These are phyloP conservation scores for Prinsepia uniflora DNA, from an alignment of 306 rosid species.

Conservation along the genomic window DNA sequence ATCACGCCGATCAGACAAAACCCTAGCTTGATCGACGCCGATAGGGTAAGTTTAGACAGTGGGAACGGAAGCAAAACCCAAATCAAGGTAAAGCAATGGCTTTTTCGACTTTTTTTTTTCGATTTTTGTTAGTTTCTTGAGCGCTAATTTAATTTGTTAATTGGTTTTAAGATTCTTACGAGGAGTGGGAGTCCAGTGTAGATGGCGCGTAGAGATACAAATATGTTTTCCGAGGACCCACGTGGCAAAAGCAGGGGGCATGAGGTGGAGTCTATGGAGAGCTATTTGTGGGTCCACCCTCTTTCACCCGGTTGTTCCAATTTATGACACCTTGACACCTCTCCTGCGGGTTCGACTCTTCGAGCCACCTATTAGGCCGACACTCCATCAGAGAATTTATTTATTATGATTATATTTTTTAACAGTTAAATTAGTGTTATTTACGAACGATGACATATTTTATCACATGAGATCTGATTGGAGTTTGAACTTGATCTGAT, in stretches of 20 bases:
- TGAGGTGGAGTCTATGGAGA: not conserved
- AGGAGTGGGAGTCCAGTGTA: not conserved
- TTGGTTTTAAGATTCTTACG: conserved; percentile 1
- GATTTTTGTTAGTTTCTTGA: not conserved
- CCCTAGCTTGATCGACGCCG: conserved; percentile 48
- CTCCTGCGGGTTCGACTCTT: not conserved
- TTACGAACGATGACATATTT: too few relatives aligned
- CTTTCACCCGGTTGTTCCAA: not conserved
- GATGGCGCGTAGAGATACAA: conserved; percentile 13
- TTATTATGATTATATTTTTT: too few relatives aligned
- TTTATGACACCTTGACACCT: not conserved
- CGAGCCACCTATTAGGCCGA: not conserved
- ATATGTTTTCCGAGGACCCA: not conserved
- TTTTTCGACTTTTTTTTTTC: not conserved
- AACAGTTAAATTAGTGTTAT: too few relatives aligned
- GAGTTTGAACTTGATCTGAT: too few relatives aligned
- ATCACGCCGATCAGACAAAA: conserved; percentile 34
- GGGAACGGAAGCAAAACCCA: conserved; percentile 25
- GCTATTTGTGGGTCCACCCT: not conserved
- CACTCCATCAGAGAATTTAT: not conserved
- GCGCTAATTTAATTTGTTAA: not conserved
- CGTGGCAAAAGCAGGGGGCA: conserved; percentile 12
- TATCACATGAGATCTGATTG: too few relatives aligned
- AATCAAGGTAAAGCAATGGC: conserved; percentile 28
- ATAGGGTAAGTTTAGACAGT: conserved; percentile 11